Base-by-base conservation (phyloP, 345 rosid genomes). In the Hibiscus trionum region DNA sequence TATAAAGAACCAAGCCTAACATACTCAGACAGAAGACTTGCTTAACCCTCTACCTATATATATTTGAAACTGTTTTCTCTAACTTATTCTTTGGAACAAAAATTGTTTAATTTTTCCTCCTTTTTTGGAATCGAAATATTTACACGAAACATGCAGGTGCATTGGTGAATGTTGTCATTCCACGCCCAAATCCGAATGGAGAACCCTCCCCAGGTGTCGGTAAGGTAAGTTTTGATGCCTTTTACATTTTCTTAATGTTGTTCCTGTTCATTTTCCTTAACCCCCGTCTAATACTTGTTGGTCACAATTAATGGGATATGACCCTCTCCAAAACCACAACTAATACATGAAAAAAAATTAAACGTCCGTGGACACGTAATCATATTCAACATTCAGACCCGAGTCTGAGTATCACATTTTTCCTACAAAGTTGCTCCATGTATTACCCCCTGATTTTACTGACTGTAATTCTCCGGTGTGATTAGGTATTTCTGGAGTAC, bases 401-500 rank as follows among this genome's bases (percentile, higher is more conserved):
- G 4, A 37, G 42, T 37, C 11, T 9, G 46, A 37, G 42, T 6
- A 37, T 37, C 42, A 37, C 1, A 37, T 37, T 37, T 37, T 42
- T 42, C 9, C 46, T 42, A 42, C 42, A 37, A 7, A 42, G 46
- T 42, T 42, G 11, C 46, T 42, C 46, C 46, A 39, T 39, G 46
- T 39, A 39, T 39, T 8, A 1, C 47, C 68, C 3, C 50, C 70
- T 5, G 26, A 21, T 44, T 33, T 68, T 71, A 24, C 16, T 35
- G 26, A 58, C 44, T 29, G 59, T 12, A 46, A 47, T 61, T 61
- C 39, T 31, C 12, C 0, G 39, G 58, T 61, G 16, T 11, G 17
- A 55, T 69, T 85, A 95, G 98, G 98, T 92, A 72, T 92, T 95
- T 86, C 80, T 95, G 77, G 98, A 90, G 78, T 95, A 90, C 77